Evolutionary conservation across 768 basidiomycete genomes (phyloP).

Genomic region (Hypholoma fasciculare): DNA sequence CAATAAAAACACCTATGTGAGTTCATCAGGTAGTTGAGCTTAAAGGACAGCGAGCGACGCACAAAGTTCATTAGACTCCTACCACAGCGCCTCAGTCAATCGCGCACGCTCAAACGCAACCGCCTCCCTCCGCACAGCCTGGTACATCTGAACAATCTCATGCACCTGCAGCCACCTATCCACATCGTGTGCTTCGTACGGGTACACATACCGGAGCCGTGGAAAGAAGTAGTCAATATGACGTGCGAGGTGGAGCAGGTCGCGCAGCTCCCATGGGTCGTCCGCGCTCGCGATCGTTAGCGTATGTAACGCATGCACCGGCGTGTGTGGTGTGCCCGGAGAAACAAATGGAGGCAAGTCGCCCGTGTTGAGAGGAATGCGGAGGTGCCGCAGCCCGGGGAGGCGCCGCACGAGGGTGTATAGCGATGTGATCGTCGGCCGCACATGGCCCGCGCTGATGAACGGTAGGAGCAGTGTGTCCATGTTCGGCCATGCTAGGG

Average conservation of each 20-base stretch:
- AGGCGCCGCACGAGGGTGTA: constrained; percentile 17
- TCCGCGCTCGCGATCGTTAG: constrained; percentile 23
- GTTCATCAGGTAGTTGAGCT: too few species aligned
- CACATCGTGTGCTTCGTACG: constrained; percentile 18
- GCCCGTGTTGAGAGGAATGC: constrained; percentile 22
- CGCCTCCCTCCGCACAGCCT: constrained; percentile 26
- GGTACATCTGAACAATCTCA: constrained; percentile 29
- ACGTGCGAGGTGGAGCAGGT: constrained; percentile 24
- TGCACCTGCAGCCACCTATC: constrained; percentile 28
- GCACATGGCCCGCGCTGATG: constrained; percentile 11
- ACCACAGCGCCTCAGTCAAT: too few species aligned
- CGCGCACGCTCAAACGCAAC: constrained; percentile 6
- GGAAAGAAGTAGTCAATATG: constrained; percentile 28
- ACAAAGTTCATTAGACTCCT: too few species aligned
- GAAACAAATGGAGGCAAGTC: constrained; percentile 14
- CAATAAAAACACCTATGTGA: too few species aligned
- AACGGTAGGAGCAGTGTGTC: constrained; percentile 24
- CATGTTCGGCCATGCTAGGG: constrained; percentile 26
- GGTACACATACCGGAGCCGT: constrained; percentile 13
- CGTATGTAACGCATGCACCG: constrained; percentile 18
- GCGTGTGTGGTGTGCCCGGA: constrained; percentile 7
- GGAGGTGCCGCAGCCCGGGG: constrained; percentile 19
- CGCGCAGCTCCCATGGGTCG: constrained; percentile 23
- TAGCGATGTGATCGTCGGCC: constrained; percentile 23
- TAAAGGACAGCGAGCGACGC: too few species aligned